Base-by-base conservation (phyloP, 257 asterid species). In the Nyctanthes arbortristis region DNA sequence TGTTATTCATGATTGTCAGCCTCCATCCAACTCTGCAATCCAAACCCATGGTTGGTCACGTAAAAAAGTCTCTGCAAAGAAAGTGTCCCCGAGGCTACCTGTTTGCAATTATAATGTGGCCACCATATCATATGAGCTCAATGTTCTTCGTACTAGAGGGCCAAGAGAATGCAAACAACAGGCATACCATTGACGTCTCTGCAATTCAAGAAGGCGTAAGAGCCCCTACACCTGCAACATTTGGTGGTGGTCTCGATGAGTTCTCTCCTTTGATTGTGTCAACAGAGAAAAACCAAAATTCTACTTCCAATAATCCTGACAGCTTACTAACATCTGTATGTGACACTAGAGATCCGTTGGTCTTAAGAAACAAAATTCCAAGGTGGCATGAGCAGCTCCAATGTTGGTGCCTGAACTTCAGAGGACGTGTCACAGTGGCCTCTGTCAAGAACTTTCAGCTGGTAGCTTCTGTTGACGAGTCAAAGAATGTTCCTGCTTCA, bases 391-490 rank as follows among this genome's bases (percentile, higher is more conserved):
- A 88, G 66, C 90, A 88, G 67, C 77, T 88, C 66, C 95, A 85
- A 45, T 84, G 95, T 67, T 85, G 95, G 92, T 88, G 92, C 74
- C 64, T 88, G 65, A 88, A 88, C 79, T 88, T 87, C 40, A 77
- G 85, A 71, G 92, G 92, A 54, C 86, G 92, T 4, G 95, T n/a
- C n/a, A n/a, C n/a, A n/a, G n/a, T n/a, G n/a, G n/a, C n/a, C n/a
- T n/a, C n/a, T n/a, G n/a, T 88, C 45, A 88, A 88, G 82, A 88
- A 88, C 72, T 88, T 88, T 75, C 93, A 88, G 82, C 88, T 88
- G 24, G 89, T 82, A 40, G 88, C 91, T 13, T 74, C 72, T 31
- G 73, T 75, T 32, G 85, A 77, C 29, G 61, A 76, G 14, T 69
- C 81, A 20, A 75, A 73, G 74, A 67, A 65, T 60, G 40, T 73